Evolutionary conservation across 306 rosid species (phyloP).

Genomic region (Rosa lucieae): DNA sequence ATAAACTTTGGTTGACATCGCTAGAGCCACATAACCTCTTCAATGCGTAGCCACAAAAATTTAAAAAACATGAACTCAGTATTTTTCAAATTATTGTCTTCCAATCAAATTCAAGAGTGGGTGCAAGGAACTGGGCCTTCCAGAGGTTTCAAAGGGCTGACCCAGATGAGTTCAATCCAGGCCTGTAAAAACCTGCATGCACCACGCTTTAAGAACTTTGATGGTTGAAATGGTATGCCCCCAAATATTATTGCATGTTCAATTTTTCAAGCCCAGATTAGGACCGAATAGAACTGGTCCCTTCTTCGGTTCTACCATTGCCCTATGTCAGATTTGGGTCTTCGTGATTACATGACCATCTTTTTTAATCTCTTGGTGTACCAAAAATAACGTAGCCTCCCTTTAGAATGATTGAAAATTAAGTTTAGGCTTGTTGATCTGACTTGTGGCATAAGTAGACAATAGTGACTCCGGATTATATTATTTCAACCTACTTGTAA

Average conservation of each 20-base stretch:
- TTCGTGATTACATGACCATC: too few species aligned
- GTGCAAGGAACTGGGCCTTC: neutral
- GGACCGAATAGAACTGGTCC: neutral
- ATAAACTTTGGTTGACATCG: conserved; percentile 37
- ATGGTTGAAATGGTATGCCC: too few species aligned
- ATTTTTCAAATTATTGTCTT: neutral
- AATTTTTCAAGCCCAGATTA: neutral
- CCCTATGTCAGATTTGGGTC: too few species aligned
- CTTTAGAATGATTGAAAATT: too few species aligned
- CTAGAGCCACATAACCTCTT: conserved; percentile 36
- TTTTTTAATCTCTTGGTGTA: too few species aligned
- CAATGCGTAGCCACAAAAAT: neutral
- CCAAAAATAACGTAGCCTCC: too few species aligned
- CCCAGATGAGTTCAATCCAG: neutral
- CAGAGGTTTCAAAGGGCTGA: neutral
- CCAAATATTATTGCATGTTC: too few species aligned
- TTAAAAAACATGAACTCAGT: neutral
- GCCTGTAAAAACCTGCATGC: neutral
- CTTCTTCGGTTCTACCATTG: too few species aligned
- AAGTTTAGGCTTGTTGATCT: too few species aligned
- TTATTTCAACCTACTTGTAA: too few species aligned
- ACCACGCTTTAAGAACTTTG: neutral
- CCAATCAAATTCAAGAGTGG: neutral
- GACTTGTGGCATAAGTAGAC: too few species aligned
- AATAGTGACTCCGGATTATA: too few species aligned